Base-by-base conservation (phyloP, 2,329 filamentous ascomycete genomes). In the Neofusicoccum ribis region DNA sequence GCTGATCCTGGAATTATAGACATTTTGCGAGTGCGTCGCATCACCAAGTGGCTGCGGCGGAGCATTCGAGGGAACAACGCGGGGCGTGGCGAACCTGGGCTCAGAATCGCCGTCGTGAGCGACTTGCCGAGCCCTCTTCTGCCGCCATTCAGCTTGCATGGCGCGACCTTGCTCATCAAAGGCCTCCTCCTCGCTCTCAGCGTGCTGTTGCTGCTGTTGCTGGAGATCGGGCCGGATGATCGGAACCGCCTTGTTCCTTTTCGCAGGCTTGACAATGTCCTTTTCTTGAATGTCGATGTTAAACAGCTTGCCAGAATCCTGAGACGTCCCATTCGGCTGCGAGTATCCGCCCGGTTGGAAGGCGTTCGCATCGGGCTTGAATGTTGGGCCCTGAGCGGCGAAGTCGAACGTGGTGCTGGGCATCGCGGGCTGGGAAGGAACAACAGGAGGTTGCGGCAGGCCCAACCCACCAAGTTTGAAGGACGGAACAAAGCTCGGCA, bases 161-260 rank as follows among this genome's bases (percentile, higher is more conserved):
- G 85, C 77, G 31, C 88, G 86, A 15, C 88, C 88, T 67, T 89
- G 83, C 3, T 85, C 82, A 67, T 88, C 86, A 65, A 90, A 84
- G 9, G 77, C 37, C 74, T 76, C 34, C 74, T 60, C 54, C 7
- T 73, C 65, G 72, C 41, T 73, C 64, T 73, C 71, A 51, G 68
- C 78, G 70, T 82, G 88, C 73, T 49, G 69, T 31, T 31, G 27
- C 69, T 56, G 54, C 64, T 74, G 70, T 27, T 71, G 71, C 23
- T 72, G 70, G 65, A 68, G 69, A 64, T 87, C 83, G 1, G 91
- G 91, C 44, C 84, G 84, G 9, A 94, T 79, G 68, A 97, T 96
- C 0, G 93, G 91, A 63, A 97, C 86, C 9, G 92, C 92, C 79
- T 95, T 97, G 4, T 89, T 91, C 70, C 87, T 88, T 78, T 91